Percentiles rank a stretch among this genome's conserved stretches.
These are phyloP conservation scores for Achlya hypogyna DNA, from an alignment of 352 stramenopile species.

Conservation along the genomic window DNA sequence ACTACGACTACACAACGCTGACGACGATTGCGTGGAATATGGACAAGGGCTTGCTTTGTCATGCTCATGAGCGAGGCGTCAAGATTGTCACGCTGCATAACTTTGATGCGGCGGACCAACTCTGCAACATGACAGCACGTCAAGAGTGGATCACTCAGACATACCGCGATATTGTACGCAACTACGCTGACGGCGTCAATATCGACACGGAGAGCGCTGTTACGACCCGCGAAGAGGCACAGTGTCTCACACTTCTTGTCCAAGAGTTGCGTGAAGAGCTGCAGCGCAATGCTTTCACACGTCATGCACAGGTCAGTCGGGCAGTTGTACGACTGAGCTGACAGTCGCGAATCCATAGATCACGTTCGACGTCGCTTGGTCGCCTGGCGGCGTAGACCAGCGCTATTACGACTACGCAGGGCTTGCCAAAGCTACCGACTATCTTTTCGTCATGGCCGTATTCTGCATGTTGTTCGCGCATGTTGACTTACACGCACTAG, in stretches of 20 bases:
- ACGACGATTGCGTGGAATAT: conserved; percentile 80
- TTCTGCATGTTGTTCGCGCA: background rate
- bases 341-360: conserved; percentile 33
- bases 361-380: conserved; percentile 77
- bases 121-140: conserved; percentile 44
- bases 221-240: conserved; percentile 26
- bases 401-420: conserved; percentile 76
- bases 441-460: conserved; percentile 88
- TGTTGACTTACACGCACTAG: conserved; percentile 25
- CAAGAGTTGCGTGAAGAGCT: conserved; percentile 54
- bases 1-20: conserved; percentile 67
- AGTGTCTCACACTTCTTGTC: conserved; percentile 48
- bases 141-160: conserved; percentile 47
- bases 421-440: conserved; percentile 56
- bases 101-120: conserved; percentile 51
- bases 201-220: conserved; percentile 75
- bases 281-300: conserved; percentile 38
- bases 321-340: conserved; percentile 1
- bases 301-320: conserved; percentile 43
- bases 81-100: conserved; percentile 77
- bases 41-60: conserved; percentile 70
- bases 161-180: conserved; percentile 50
- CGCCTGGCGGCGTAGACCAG: conserved; percentile 61
- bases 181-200: conserved; percentile 74
- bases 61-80: conserved; percentile 65